A percentile compares a stretch with the other conserved stretches of the same genome.
phyloP scores from a whole-genome alignment of 192 early-diverging fungal species.

The Neocallimastix lanati region DNA sequence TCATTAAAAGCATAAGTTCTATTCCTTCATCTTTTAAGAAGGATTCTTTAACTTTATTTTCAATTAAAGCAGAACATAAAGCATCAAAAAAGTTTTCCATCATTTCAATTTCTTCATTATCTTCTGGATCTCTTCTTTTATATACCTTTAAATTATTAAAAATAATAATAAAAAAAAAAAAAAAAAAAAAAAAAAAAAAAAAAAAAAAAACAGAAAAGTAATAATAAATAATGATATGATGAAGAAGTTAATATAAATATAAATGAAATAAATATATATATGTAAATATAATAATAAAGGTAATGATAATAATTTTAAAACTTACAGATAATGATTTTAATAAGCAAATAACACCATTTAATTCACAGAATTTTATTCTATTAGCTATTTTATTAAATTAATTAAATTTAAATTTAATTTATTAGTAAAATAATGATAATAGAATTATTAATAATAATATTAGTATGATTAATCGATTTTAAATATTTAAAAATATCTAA shows the following conservation, averaged over 20 bases:
- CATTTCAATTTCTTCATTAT: slow-evolving; percentile 73
- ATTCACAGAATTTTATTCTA: slow-evolving; percentile 19
- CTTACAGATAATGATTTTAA: slow-evolving; percentile 43
- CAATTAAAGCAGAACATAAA: slow-evolving; percentile 50
- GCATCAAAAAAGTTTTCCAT: slow-evolving; percentile 82
- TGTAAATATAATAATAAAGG: neutral
- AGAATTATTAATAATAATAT: no score
- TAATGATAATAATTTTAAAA: neutral
- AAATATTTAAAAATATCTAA: no score
- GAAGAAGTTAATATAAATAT: no score
- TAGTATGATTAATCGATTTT: no score
- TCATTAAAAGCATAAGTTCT: slow-evolving; percentile 75
- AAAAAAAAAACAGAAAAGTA: no score
- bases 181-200: no score
- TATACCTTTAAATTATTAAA: slow-evolving; percentile 27
- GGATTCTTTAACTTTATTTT: slow-evolving; percentile 41
- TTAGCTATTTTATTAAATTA: slow-evolving; percentile 21
- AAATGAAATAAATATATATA: slow-evolving; percentile 22
- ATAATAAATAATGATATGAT: no score
- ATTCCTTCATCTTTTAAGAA: slow-evolving; percentile 77
- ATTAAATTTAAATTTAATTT: no score
- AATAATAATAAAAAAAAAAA: no score
- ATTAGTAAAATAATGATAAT: no score
- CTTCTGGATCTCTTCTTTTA: slow-evolving; percentile 50
- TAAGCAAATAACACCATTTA: slow-evolving; percentile 46